phyloP scores from a whole-genome alignment of 2,329 filamentous ascomycete species.

The Alternaria hordeiaustralica region DNA sequence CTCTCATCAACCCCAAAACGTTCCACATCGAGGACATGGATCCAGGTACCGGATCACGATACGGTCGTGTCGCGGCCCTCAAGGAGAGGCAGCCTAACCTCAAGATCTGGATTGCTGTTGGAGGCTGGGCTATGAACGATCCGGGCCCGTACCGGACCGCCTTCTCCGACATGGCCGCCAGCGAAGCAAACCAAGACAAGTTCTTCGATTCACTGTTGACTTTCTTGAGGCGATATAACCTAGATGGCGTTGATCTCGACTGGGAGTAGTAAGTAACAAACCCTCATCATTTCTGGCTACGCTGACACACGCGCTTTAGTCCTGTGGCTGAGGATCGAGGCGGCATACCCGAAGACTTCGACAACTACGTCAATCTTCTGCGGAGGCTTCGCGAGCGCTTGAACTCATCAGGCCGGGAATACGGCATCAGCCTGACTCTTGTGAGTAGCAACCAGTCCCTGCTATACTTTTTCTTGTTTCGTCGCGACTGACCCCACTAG shows the following conservation, averaged over 20 bases:
- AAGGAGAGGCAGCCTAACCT: slow-evolving; percentile 40
- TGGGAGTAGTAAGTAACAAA: slow-evolving; percentile 31
- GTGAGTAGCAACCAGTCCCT: background rate
- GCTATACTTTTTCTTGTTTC: background rate
- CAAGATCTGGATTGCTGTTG: slow-evolving; percentile 48
- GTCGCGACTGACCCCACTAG: background rate
- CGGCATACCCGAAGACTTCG: slow-evolving; percentile 43
- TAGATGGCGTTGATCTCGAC: slow-evolving; percentile 56
- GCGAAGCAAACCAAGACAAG: slow-evolving; percentile 9
- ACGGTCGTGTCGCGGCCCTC: slow-evolving; percentile 17
- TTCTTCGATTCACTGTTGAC: slow-evolving; percentile 47
- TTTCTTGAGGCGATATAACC: slow-evolving; percentile 51
- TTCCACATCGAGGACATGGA: slow-evolving; percentile 6
- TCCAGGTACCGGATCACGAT: background rate
- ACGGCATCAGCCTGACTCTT: slow-evolving; percentile 19
- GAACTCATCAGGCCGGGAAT: background rate
- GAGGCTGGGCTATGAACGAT: slow-evolving; percentile 53
- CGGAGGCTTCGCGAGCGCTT: background rate
- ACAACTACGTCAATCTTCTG: slow-evolving; percentile 17
- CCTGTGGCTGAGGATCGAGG: slow-evolving; percentile 39
- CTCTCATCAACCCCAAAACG: slow-evolving; percentile 7
- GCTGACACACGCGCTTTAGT: background rate
- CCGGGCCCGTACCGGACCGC: slow-evolving; percentile 28
- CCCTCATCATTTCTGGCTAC: background rate
- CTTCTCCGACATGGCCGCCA: slow-evolving; percentile 29